Base-by-base conservation (phyloP, 495 filamentous ascomycete genomes). In the Aspergillus heteromorphus region DNA sequence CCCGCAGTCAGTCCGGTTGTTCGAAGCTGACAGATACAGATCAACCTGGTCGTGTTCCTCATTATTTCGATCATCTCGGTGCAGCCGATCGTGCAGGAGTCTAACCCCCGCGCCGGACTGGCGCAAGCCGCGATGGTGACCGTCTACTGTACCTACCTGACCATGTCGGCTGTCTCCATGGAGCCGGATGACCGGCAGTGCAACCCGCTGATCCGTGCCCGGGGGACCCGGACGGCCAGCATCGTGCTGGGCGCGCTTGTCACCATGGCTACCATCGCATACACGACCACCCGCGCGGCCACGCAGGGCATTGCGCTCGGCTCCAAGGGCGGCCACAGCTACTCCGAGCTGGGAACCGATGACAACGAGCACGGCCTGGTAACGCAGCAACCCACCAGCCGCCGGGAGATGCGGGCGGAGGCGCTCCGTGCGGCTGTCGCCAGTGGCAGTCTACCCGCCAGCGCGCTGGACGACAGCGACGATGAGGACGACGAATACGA, bases 91-190 rank as follows among this genome's bases (percentile, higher is more conserved):
- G 81, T 98, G 48, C 93, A 98, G 73, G 90, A 91, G 64, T 87
- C 84, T 72, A 98, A 98, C 77, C 80, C 91, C 14, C 88, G 89
- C 63, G 95, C 93, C 17, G 93, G 93, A 43, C 79, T 98, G 57
- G 92, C 93, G 10, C 95, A 98, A 69, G 89, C 92, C 48, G 93
- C 93, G 56, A 97, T 97, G 86, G 93, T 98, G 29, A 89, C 92
- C 1, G 81, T 95, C 52, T 98, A 98, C 77, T 97, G 93, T 81
- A 96, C 93, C 43, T 98, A 98, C 66, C 83, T 98, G 42, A 98
- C 93, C 62, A 89, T 98, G 85, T 96, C 91, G 4, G 95, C 93
- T 49, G 95, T 98, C 2, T 92, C 88, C 52, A 97, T 98, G 93
- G 92, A 98, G 63, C 93, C 93, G 4, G 93, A 98, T 73, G 91